Conservation (phyloP, 805 yeast species). For the Yamadazyma insecticola region DNA sequence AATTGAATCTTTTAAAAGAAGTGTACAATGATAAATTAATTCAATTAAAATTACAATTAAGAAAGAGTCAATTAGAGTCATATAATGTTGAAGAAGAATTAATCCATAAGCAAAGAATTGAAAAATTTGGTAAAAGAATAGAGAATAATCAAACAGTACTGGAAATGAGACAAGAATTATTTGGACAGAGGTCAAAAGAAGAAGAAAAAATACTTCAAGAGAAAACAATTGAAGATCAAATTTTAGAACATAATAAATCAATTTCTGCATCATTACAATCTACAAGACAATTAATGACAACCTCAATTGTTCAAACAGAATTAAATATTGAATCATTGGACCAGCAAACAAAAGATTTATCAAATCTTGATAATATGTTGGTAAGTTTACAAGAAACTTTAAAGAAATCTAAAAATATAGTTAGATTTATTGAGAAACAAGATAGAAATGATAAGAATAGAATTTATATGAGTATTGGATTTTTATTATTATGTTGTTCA, state of each 20-base stretch:
- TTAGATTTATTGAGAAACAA: slow-evolving; percentile 48
- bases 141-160: slow-evolving; percentile 6
- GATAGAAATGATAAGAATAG: slow-evolving; percentile 45
- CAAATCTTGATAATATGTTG: slow-evolving; percentile 37
- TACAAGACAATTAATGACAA: slow-evolving; percentile 44
- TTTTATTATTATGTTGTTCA: slow-evolving; percentile 40
- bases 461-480: slow-evolving; percentile 44
- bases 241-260: slow-evolving; percentile 41
- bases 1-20: slow-evolving; percentile 1
- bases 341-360: slow-evolving; percentile 41
- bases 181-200: slow-evolving; percentile 17
- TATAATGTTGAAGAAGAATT: slow-evolving; percentile 21
- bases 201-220: slow-evolving; percentile 11
- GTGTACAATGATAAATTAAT: slow-evolving; percentile 6
- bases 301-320: slow-evolving; percentile 49
- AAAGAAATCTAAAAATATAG: slow-evolving; percentile 40
- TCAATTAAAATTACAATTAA: slow-evolving; percentile 19
- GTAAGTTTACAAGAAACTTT: slow-evolving; percentile 37
- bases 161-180: slow-evolving; percentile 15
- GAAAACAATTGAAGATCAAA: slow-evolving; percentile 32
- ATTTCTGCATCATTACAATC: slow-evolving; percentile 45
- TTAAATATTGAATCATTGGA: slow-evolving; percentile 45
- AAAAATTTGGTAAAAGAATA: slow-evolving; percentile 15
- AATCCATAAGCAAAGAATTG: slow-evolving; percentile 28
- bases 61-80: slow-evolving; percentile 25